Conservation (phyloP, 805 yeast species). For the Metschnikowia cerradonensis region DNA sequence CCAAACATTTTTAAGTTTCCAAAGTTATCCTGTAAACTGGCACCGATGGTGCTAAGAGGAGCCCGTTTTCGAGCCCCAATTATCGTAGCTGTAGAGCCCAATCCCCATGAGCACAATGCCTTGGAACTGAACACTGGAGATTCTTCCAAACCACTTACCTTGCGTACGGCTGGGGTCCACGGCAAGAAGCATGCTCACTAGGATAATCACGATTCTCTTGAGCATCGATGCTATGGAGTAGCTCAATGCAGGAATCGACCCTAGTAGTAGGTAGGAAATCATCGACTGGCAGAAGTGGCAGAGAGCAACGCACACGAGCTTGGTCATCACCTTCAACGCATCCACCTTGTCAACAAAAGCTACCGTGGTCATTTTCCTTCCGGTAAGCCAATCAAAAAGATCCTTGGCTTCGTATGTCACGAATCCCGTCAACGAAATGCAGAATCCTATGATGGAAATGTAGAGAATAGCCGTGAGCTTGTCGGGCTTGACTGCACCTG, state of each 20-base stretch:
- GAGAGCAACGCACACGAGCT: conserved; percentile 62
- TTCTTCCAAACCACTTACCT: conserved; percentile 27
- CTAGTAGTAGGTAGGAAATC: conserved; percentile 75
- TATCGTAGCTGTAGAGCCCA: conserved; percentile 62
- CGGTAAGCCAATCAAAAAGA: conserved; percentile 10
- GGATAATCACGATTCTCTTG: conserved; percentile 82
- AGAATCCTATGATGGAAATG: conserved; percentile 69
- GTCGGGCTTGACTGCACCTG: conserved; percentile 51
- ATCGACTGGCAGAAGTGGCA: conserved; percentile 78
- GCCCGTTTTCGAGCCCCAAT: conserved; percentile 46
- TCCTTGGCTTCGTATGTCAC: conserved; percentile 54
- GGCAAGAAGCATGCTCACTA: conserved; percentile 60
- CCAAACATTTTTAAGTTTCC: conserved; percentile 26
- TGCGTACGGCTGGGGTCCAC: conserved; percentile 35
- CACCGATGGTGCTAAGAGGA: neutral
- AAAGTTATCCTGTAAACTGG: neutral
- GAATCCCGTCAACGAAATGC: conserved; percentile 72
- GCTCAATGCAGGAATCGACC: conserved; percentile 77
- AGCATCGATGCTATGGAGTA: conserved; percentile 84
- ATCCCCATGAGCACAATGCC: conserved; percentile 50
- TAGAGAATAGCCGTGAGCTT: conserved; percentile 77
- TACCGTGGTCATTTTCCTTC: conserved; percentile 9
- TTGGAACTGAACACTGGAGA: conserved; percentile 42
- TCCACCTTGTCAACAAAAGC: conserved; percentile 9
- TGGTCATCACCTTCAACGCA: conserved; percentile 35